Evolutionary conservation across 768 basidiomycete genomes (phyloP), one percentile per base, ranked within the genome.

Genomic region (Hericium rajendrae): DNA sequence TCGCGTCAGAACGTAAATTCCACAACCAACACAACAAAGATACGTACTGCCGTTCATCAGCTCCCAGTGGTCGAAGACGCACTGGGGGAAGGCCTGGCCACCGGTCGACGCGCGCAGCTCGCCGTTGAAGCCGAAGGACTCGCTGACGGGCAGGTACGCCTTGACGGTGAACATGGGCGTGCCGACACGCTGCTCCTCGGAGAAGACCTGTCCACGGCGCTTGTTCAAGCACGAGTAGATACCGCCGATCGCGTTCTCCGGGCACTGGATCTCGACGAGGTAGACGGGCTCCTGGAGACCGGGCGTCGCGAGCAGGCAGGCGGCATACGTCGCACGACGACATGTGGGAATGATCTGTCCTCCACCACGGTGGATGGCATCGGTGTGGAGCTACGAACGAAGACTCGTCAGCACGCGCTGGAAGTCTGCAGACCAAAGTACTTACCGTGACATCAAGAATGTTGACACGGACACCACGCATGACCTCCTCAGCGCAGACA

Each of bases 141-240:
- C 91, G 70, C 78, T 76, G 70, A 93, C 91, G 65, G 93, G 92
- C 41, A 94, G 79, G 79, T 92, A 93, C 24, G 94, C 94, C 83
- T 97, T 98, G 75, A 99, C 88, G 50, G 88, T 98, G 86, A 95
- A 95, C 93, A 97, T 97, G 61, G 97, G 97, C 16, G 97, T 99
- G 77, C 97, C 95, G 3, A 85, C 78, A 67, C 94, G 79, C 76
- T 98, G 97, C 74, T 97, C 95, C 74, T 97, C 91, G 65, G 88
- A 89, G 83, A 94, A 95, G 60, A 99, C 95, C 71, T 97, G 94
- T 62, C 95, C 95, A 83, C 94, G 91, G 70, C 94, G 90, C 77
- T 88, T 92, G 84, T 97, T 98, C 76, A 93, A 74, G 61, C 81
- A 82, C 55, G 80, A 82, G 85, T 97, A 97, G 74, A 98, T 91